Base-by-base conservation (phyloP, 192 early-diverging fungal species). In the Paraglomus occultum region DNA sequence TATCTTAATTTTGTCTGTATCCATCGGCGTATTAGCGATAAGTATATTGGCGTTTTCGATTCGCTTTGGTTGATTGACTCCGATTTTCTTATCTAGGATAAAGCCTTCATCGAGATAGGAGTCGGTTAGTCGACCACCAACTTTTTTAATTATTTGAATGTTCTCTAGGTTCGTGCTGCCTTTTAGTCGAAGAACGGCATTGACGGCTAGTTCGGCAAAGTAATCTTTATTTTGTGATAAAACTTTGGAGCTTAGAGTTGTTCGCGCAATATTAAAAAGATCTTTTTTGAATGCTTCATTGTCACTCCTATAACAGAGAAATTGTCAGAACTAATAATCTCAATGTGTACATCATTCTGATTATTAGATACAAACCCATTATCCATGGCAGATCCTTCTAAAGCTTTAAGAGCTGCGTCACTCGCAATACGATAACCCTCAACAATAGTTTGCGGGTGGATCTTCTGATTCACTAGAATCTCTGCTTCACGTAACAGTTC, bases 91-190 rank as follows among this genome's bases (percentile, higher is more conserved):
- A 87, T 96, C 93, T 72, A 99, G 77, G 79, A 99, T 99, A 75
- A 99, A 99, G 5, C 91, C 93, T 77, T 97, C 95, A 73, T 95
- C 94, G 65, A 99, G 80, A 77, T 95, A 97, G 39, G 97, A 97
- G 74, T 97, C 97, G 9, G 85, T 87, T 47, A 99, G 84, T 79
- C 91, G 92, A 59, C 97, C 95, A 69, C 97, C 97, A 57, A 88
- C 82, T 86, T 97, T 98, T 83, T 99, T 99, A 82, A 99, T 99
- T 76, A 99, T 95, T 84, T 99, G 97, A 79, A 99, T 99, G 82
- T 96, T 88, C 71, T 97, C 95, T 73, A 99, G 83, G 74, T 96
- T 95, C 68, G 97, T 99, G 79, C 89, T 93, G 18, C 95, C 95
- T 86, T 96, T 93, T 53, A 99, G 83, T 58, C 94, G 89, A 66